A percentile compares a stretch with the other conserved stretches of the same genome.
phyloP scores from a whole-genome alignment of 2,329 filamentous ascomycete species.

The Apiospora kogelbergensis region DNA sequence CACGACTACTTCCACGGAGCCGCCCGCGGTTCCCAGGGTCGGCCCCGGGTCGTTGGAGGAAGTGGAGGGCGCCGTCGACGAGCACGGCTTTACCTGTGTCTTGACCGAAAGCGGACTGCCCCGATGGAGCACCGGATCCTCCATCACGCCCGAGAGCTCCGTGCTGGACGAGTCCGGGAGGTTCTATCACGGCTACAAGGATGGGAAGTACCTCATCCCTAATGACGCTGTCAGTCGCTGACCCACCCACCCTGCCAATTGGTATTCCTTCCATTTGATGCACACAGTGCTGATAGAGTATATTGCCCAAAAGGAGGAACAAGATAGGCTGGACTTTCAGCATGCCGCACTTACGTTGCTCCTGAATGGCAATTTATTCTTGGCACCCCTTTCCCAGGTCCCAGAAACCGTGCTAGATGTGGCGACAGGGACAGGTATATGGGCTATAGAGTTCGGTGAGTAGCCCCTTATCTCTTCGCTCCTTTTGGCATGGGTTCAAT shows the following conservation, averaged over 20 bases:
- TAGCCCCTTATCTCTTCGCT: not conserved
- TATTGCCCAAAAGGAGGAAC: not conserved
- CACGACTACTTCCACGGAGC: too few species aligned
- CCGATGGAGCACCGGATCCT: too few species aligned
- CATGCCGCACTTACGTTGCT: not conserved
- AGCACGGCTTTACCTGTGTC: too few species aligned
- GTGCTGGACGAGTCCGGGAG: not conserved
- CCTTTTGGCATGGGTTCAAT: too few species aligned
- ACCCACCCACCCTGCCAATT: not conserved
- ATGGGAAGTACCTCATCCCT: not conserved
- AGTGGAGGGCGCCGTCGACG: too few species aligned
- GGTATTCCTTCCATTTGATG: not conserved
- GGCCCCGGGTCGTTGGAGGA: too few species aligned
- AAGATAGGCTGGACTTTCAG: slow-evolving; percentile 14
- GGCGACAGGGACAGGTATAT: not conserved
- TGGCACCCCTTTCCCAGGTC: not conserved
- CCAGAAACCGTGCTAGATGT: slow-evolving; percentile 9
- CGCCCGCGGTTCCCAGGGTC: too few species aligned
- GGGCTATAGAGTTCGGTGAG: slow-evolving; percentile 7
- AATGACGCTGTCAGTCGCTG: not conserved
- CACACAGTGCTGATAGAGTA: too few species aligned
- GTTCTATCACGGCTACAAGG: not conserved
- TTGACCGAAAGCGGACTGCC: too few species aligned
- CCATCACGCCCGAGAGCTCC: not conserved
- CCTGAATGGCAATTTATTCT: not conserved